Percentiles rank a stretch among this genome's conserved stretches.
These are phyloP conservation scores for Chaetomiaceae sp. DNA, from an alignment of 2,329 filamentous ascomycete genomes.

Conservation along the genomic window DNA sequence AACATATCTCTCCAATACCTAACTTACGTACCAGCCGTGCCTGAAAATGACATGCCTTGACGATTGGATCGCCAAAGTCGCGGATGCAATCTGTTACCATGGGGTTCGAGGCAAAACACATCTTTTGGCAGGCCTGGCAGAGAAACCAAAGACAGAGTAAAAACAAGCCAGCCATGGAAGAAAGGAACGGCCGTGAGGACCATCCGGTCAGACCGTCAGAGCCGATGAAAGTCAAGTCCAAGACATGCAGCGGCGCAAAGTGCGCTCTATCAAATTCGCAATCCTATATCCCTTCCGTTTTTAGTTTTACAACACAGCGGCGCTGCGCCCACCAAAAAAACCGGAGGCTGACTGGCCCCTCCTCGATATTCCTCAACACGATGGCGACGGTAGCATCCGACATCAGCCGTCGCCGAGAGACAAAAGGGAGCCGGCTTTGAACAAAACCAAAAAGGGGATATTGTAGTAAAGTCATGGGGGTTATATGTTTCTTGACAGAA, in stretches of 20 bases:
- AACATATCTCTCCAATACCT: no score
- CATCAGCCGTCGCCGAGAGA: constrained; percentile 7
- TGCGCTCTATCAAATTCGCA: constrained; percentile 4
- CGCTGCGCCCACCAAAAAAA: not conserved
- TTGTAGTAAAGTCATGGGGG: constrained; percentile 7
- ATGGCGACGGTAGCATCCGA: not conserved
- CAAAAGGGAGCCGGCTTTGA: constrained; percentile 8
- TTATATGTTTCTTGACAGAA: constrained; percentile 12
- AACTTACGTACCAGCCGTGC: no score
- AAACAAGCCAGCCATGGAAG: no score
- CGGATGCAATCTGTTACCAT: no score
- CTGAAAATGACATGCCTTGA: no score
- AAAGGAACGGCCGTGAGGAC: no score
- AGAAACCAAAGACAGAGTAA: no score
- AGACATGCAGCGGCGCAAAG: not conserved
- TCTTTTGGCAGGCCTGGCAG: no score
- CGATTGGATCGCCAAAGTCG: no score
- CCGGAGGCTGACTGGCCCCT: not conserved
- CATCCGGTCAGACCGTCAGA: no score
- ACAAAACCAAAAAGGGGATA: constrained; percentile 11
- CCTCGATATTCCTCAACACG: not conserved
- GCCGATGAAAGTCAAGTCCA: not conserved
- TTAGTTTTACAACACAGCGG: constrained; percentile 14
- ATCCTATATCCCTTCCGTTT: constrained; percentile 7
- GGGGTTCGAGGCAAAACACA: no score